Evolutionary conservation across 768 basidiomycete genomes (phyloP).

Genomic region (Pleurotus eryngii): DNA sequence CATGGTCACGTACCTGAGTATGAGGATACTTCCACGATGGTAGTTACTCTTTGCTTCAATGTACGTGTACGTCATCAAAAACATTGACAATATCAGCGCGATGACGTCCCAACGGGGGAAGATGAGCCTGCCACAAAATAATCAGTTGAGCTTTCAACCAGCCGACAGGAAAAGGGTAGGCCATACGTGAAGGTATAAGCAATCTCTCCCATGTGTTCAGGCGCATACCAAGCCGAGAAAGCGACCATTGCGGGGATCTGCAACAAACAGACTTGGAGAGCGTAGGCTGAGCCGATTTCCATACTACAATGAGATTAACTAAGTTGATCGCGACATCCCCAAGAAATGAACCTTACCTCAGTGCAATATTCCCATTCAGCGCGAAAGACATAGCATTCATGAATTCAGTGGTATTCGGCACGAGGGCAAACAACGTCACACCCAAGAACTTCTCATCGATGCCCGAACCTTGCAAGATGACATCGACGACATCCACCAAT

Average conservation of each 20-base stretch:
- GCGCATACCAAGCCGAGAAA: constrained; percentile 94
- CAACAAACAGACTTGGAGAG: constrained; percentile 93
- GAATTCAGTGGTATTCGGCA: constrained; percentile 98
- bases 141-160: too few relatives aligned
- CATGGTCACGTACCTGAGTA: constrained; percentile 66
- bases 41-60: constrained; percentile 99
- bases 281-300: constrained; percentile 99
- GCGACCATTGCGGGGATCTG: constrained; percentile 99
- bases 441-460: constrained; percentile 98
- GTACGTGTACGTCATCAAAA: constrained; percentile 97
- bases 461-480: constrained; percentile 83
- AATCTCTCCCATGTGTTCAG: constrained; percentile 79
- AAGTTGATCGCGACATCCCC: background rate
- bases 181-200: constrained; percentile 95
- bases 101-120: constrained; percentile 99
- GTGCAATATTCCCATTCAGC: constrained; percentile 91
- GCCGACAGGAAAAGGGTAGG: constrained; percentile 10
- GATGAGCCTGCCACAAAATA: constrained; percentile 60
- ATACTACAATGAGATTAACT: constrained; percentile 53
- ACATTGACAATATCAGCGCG: constrained; percentile 91
- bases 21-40: constrained; percentile 92
- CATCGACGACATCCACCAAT: constrained; percentile 92
- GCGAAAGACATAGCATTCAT: constrained; percentile 99
- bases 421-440: constrained; percentile 92
- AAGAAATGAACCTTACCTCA: constrained; percentile 57